phyloP scores from a whole-genome alignment of 331 rosid species.

The Quercus phellos region DNA sequence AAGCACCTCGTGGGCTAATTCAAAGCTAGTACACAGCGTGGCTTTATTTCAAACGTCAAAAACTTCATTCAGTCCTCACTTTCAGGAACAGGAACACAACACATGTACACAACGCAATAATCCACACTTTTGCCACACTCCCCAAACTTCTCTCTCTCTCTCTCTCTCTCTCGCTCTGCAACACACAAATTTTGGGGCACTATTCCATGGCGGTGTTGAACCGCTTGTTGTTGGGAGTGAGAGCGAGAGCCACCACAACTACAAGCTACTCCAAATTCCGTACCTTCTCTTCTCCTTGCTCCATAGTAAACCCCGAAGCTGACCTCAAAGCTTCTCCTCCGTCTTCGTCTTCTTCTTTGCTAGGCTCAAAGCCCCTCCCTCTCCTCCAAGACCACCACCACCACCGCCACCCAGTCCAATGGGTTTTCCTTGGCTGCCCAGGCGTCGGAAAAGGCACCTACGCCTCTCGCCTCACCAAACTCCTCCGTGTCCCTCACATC shows the following conservation, averaged over 20 bases:
- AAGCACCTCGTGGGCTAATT: too few relatives aligned
- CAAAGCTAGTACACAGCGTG: background rate
- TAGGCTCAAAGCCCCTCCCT: conserved; percentile 22
- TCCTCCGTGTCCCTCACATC: conserved; percentile 85
- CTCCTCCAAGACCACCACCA: conserved; percentile 30
- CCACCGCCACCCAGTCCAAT: conserved; percentile 57
- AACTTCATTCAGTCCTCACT: background rate
- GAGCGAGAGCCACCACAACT: background rate
- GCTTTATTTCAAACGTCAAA: background rate
- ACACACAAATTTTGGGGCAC: background rate
- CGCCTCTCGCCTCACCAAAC: conserved; percentile 76
- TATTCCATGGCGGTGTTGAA: conserved; percentile 24
- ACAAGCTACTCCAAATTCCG: background rate
- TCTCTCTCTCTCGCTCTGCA: background rate
- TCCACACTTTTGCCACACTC: background rate
- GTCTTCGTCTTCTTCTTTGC: conserved; percentile 22
- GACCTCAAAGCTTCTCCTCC: conserved; percentile 24
- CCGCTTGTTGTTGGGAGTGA: conserved; percentile 11
- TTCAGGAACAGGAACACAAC: background rate
- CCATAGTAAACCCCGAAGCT: conserved; percentile 14
- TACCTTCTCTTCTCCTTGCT: conserved; percentile 21
- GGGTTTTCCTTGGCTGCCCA: conserved; percentile 93
- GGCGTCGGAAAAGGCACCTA: conserved; percentile 99
- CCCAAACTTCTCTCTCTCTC: background rate
- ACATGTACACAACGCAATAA: background rate